A percentile compares a stretch with the other conserved stretches of the same genome.
phyloP scores from a whole-genome alignment of 139 green algal genomes.

The Chlorella ohadii region DNA sequence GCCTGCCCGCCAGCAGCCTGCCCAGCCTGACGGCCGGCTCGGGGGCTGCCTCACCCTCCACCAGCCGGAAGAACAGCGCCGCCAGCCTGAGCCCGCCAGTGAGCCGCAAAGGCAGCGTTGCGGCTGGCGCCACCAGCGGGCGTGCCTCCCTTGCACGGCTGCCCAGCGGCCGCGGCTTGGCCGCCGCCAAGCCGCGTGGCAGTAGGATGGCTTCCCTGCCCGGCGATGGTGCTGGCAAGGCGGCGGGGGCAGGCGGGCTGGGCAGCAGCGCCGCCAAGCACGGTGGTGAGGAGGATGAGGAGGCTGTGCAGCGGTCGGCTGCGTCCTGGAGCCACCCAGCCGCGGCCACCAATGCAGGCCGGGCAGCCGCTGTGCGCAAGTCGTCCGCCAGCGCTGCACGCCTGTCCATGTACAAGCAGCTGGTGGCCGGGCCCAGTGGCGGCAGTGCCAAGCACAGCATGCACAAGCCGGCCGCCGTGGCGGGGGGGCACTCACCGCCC shows the following conservation, averaged over 20 bases:
- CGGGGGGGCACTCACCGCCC: too few relatives aligned
- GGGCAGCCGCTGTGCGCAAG: too few relatives aligned
- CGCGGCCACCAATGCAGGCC: too few relatives aligned
- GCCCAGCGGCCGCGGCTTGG: too few relatives aligned
- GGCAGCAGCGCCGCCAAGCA: too few relatives aligned
- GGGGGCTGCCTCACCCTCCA: background rate
- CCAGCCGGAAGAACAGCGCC: background rate
- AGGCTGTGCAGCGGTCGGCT: conserved; percentile 6
- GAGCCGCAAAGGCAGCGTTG: background rate
- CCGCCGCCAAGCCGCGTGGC: background rate
- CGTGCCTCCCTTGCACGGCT: too few relatives aligned
- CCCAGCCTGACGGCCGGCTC: conserved; percentile 10
- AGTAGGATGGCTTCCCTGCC: conserved; percentile 9
- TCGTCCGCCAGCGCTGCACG: too few relatives aligned
- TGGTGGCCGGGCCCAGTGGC: too few relatives aligned
- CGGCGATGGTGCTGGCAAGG: background rate
- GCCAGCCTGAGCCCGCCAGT: conserved; percentile 2
- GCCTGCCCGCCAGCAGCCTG: conserved; percentile 15
- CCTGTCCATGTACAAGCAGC: too few relatives aligned
- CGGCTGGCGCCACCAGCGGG: background rate
- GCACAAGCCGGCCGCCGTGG: too few relatives aligned
- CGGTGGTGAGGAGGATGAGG: background rate
- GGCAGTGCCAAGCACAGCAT: too few relatives aligned
- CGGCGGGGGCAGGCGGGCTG: too few relatives aligned
- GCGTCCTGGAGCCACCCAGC: conserved; percentile 14